These are phyloP conservation scores for Pestalotiopsis fici DNA, from an alignment of 2,329 filamentous ascomycete species.

Conservation along the genomic window DNA sequence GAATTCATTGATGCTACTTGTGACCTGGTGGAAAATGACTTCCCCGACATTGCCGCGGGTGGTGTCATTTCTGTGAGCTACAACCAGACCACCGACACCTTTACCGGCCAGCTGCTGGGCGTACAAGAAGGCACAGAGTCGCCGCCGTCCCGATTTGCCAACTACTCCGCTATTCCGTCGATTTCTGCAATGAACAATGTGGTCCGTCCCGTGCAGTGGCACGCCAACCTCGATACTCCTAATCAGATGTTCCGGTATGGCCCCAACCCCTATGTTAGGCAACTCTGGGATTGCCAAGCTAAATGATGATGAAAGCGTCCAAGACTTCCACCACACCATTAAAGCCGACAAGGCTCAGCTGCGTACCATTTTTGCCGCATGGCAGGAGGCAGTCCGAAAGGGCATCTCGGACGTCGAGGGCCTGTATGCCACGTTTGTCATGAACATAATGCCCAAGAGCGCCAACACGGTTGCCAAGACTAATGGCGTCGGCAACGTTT, in stretches of 20 bases:
- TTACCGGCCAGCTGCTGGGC: slow-evolving; percentile 28
- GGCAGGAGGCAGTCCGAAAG: slow-evolving; percentile 31
- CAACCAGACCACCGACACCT: slow-evolving; percentile 25
- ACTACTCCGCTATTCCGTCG: slow-evolving; percentile 30
- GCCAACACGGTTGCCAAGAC: slow-evolving; percentile 28
- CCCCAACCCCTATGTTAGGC: neutral
- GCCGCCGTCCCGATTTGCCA: slow-evolving; percentile 32
- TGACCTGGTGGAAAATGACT: slow-evolving; percentile 22
- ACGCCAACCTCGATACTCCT: slow-evolving; percentile 26
- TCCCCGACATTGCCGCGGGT: slow-evolving; percentile 28
- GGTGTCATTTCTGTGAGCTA: slow-evolving; percentile 31
- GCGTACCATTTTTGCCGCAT: slow-evolving; percentile 31
- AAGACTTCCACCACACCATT: slow-evolving; percentile 37
- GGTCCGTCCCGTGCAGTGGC: slow-evolving; percentile 26
- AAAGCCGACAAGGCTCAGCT: slow-evolving; percentile 32
- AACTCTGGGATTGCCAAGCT: neutral
- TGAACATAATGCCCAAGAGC: slow-evolving; percentile 28
- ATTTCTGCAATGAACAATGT: slow-evolving; percentile 25
- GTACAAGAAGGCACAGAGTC: slow-evolving; percentile 32
- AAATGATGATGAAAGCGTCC: slow-evolving; percentile 20
- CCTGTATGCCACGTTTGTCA: slow-evolving; percentile 36
- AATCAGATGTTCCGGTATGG: slow-evolving; percentile 36
- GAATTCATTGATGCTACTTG: slow-evolving; percentile 29
- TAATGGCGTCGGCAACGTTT: slow-evolving; percentile 40
- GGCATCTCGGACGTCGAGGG: slow-evolving; percentile 34